Base-by-base conservation (phyloP, 305 asterid species). In the Fraxinus xanthoxyloides region DNA sequence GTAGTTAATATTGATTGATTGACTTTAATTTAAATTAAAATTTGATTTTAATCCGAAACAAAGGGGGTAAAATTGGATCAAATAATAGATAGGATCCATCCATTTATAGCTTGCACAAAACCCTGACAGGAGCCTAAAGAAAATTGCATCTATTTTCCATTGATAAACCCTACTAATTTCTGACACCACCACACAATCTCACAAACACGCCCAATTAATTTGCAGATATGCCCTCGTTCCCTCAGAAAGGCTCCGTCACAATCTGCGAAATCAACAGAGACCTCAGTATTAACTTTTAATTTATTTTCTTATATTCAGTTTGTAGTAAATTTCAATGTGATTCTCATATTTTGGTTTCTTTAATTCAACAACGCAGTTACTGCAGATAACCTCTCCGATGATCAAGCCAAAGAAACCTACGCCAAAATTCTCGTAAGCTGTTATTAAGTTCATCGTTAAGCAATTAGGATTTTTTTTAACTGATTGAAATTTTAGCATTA, bases 251-350 rank as follows among this genome's bases (percentile, higher is more conserved):
- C 87, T 85, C 92, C 1, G 93, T 94, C 86, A 95, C 98, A 67
- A 79, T 95, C 40, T 94, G 98, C 88, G 98, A 94, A 81, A 93
- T 95, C 95, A 93, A 94, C 86, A 87, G 98, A 87, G 93, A 91
- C 80, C 90, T 95, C 43, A 88, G 98, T 93, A 79, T 21, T 38
- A 54, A 7, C n/a, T 38, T 32, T 72, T 48, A 4, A 56, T 21
- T 82, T 36, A 67, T 17, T 63, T 21, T 48, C 15, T 63, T 75
- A 21, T n/a, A 24, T 59, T 24, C 79, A 36, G 4, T 17, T 38
- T 72, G 46, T 17, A 10, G 2, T 23, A 2, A 35, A 6, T 43
- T 84, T 74, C 72, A 21, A n/a, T 77, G 9, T 28, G 40, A 70
- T 0, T 32, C 9, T 38, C 12, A 3, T 76, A 10, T 40, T 32